Percentiles rank a stretch among this genome's conserved stretches.
Conservation (phyloP, 495 filamentous ascomycete genomes). For the Clavariopsis aquatica region DNA sequence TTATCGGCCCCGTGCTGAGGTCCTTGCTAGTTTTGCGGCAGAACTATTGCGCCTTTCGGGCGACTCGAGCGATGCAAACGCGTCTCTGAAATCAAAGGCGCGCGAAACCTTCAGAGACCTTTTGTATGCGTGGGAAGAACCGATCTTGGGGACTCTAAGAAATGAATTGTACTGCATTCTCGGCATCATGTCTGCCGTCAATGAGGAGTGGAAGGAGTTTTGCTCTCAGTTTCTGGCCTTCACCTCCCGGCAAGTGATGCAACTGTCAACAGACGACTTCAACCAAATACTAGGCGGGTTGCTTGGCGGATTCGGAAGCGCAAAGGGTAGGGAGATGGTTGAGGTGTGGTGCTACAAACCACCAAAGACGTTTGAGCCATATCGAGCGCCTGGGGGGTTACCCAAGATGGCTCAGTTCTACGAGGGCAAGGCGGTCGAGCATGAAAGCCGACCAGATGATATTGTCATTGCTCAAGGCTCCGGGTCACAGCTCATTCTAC, state of each 20-base stretch:
- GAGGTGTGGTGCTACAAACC: slow-evolving; percentile 32
- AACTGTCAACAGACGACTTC: slow-evolving; percentile 29
- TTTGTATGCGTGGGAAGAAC: slow-evolving; percentile 28
- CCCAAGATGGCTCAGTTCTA: slow-evolving; percentile 29
- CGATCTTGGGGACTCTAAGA: slow-evolving; percentile 9
- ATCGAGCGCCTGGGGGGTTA: slow-evolving; percentile 31
- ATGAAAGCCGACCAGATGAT: slow-evolving; percentile 25
- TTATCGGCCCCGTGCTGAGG: slow-evolving; percentile 25
- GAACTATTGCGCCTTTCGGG: slow-evolving; percentile 29
- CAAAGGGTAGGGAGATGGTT: slow-evolving; percentile 25
- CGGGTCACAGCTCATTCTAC: slow-evolving; percentile 18
- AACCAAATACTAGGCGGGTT: slow-evolving; percentile 30
- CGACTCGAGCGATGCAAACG: background rate
- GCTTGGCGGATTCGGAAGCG: slow-evolving; percentile 31
- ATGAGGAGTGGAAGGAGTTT: slow-evolving; percentile 19
- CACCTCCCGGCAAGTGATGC: slow-evolving; percentile 12
- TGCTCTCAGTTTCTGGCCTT: slow-evolving; percentile 26
- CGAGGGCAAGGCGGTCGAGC: slow-evolving; percentile 26
- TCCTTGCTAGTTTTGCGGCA: slow-evolving; percentile 38
- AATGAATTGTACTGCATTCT: slow-evolving; percentile 31
- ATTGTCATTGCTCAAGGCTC: slow-evolving; percentile 24
- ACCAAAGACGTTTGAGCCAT: slow-evolving; percentile 22
- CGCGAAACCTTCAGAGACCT: slow-evolving; percentile 17
- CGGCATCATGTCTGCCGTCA: slow-evolving; percentile 23
- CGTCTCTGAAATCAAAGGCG: slow-evolving; percentile 8